Base-by-base conservation (phyloP, 768 basidiomycete genomes). In the Pisolithus tinctorius region DNA sequence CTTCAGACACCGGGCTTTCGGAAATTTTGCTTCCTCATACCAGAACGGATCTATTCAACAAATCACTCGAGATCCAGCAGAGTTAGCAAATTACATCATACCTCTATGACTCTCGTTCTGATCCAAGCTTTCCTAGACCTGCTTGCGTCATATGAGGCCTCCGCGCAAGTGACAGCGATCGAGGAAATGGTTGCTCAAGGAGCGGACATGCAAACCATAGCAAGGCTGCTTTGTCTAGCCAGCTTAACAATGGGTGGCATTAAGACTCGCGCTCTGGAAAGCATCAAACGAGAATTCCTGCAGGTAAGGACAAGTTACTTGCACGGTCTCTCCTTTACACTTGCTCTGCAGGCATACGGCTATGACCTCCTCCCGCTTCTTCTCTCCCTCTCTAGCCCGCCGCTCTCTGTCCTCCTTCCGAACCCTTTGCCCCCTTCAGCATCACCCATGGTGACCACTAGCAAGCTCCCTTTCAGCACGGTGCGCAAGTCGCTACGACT, bases 31-130 rank as follows among this genome's bases (percentile, higher is more conserved):
- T 93, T 53, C 84, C 88, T 23, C 74, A 86, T 53, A 98, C 94
- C 1, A 76, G 81, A 48, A 88, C 88, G 13, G 88, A 95, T 38
- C 71, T 85, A 43, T 99, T 99, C 71, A 92, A 93, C 69, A 87
- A 84, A 62, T 88, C 85, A 10, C 74, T 99, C 9, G 94, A 98
- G 70, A 87, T 96, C 13, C 95, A 98, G 63, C 96, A 98, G 67
- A 98, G 93, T 93, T 61, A 63, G 80, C 27, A 37, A 14, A 20
- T 11, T 51, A 56, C 16, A 20, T 27, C 34, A 43, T 45, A 29
- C 38, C 38, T 38, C 23, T n/a, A 44, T 25, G 57, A 39, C 23
- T 54, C 36, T 53, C 58, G 42, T 60, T 44, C 16, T 30, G 16
- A 16, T 42, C 46, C 20, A 27, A 25, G 30, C 23, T 31, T 39